Conservation (phyloP, 352 stramenopile species). For the Pythium monospermum region DNA sequence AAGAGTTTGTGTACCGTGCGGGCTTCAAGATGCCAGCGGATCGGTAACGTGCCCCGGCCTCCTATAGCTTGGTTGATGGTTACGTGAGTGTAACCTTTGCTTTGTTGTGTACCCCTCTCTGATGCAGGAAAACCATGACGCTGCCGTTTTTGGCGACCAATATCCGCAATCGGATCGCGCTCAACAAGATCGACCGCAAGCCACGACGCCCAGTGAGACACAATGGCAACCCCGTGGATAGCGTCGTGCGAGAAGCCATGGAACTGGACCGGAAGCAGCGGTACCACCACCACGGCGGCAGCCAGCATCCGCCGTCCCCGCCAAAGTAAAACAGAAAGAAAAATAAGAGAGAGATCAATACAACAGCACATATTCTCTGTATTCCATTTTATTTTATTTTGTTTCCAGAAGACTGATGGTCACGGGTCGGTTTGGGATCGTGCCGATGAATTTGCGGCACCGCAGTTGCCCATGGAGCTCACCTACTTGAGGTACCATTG, state of each 20-base stretch:
- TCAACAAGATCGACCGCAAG: constrained; percentile 69
- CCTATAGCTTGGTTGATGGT: too few relatives aligned
- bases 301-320: constrained; percentile 24
- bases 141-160: constrained; percentile 64
- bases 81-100: too few relatives aligned
- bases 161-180: constrained; percentile 56
- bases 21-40: constrained; percentile 85
- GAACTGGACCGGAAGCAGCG: constrained; percentile 60
- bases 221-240: constrained; percentile 50
- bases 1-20: constrained; percentile 77
- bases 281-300: constrained; percentile 23
- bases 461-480: constrained; percentile 52
- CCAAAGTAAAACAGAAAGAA: too few relatives aligned
- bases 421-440: constrained; percentile 31
- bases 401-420: constrained; percentile 38
- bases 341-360: too few relatives aligned
- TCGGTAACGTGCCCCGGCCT: too few relatives aligned
- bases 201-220: constrained; percentile 45
- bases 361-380: neutral
- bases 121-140: constrained; percentile 56
- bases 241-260: constrained; percentile 66
- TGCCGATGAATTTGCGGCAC: constrained; percentile 51
- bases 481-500: constrained; percentile 33
- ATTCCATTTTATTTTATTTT: neutral
- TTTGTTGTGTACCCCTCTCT: neutral